Percentiles rank a stretch among this genome's conserved stretches.
phyloP scores from a whole-genome alignment of 202 grass and related monocot species.

The Eragrostis tef region DNA sequence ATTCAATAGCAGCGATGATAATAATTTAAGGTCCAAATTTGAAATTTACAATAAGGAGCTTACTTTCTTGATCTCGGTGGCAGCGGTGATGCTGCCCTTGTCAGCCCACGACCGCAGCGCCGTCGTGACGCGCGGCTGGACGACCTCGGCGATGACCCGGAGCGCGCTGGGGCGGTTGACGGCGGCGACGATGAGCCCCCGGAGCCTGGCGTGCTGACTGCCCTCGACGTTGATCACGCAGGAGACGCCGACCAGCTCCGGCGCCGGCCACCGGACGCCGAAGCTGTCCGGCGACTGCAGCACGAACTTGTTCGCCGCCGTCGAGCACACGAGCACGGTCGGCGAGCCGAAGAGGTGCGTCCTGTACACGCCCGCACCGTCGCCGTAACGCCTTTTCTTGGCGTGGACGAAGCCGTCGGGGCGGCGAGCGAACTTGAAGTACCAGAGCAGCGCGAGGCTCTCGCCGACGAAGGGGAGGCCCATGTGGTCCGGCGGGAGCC shows the following conservation, averaged over 20 bases:
- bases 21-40: background rate
- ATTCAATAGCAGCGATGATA: no score
- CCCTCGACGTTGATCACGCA: slow-evolving; percentile 30
- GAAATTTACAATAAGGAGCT: background rate
- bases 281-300: slow-evolving; percentile 35
- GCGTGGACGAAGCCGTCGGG: slow-evolving; percentile 43
- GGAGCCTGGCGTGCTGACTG: slow-evolving; percentile 26
- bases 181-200: slow-evolving; percentile 16
- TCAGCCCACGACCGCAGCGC: slow-evolving; percentile 43
- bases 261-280: slow-evolving; percentile 31
- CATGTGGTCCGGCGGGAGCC: slow-evolving; percentile 49
- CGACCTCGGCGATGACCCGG: slow-evolving; percentile 27
- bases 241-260: slow-evolving; percentile 42
- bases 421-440: slow-evolving; percentile 45
- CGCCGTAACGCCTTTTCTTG: slow-evolving; percentile 4
- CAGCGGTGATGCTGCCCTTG: slow-evolving; percentile 40
- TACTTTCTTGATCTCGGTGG: slow-evolving; percentile 35
- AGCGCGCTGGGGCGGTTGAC: slow-evolving; percentile 37
- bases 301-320: slow-evolving; percentile 50
- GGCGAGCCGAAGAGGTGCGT: slow-evolving; percentile 51
- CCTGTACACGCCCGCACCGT: slow-evolving; percentile 15
- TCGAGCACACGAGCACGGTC: slow-evolving; percentile 39
- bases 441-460: slow-evolving; percentile 34
- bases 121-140: slow-evolving; percentile 39
- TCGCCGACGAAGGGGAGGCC: slow-evolving; percentile 45